Conservation (phyloP, 108 stramenopile genomes). For the Cylindrotheca closterium region DNA sequence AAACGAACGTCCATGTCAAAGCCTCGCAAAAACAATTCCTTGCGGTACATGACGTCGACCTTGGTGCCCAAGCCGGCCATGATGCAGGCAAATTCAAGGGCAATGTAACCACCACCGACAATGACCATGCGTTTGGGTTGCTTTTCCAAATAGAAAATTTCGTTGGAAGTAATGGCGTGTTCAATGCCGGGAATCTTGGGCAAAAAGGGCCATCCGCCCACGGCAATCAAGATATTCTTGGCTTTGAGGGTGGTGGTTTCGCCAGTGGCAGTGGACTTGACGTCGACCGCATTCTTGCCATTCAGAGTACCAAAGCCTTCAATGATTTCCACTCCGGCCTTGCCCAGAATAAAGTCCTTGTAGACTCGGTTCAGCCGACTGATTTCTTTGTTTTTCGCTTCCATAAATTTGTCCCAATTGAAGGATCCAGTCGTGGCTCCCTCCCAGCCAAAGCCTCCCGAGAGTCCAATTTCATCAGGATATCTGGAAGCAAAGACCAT, state of each 20-base stretch:
- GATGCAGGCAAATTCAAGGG: conserved; percentile 87
- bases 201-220: conserved; percentile 80
- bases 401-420: conserved; percentile 62
- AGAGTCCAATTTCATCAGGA: conserved; percentile 51
- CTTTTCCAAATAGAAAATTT: conserved; percentile 81
- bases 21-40: conserved; percentile 58
- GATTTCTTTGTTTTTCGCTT: conserved; percentile 61
- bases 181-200: conserved; percentile 78
- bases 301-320: conserved; percentile 48
- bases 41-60: conserved; percentile 79
- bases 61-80: conserved; percentile 87
- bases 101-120: conserved; percentile 93
- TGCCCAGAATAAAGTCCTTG: conserved; percentile 50
- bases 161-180: conserved; percentile 81
- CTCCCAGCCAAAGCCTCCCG: conserved; percentile 68
- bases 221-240: conserved; percentile 81
- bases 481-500: conserved; percentile 69
- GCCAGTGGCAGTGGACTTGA: conserved; percentile 14
- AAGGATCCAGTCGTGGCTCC: conserved; percentile 50
- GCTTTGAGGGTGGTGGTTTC: conserved; percentile 47
- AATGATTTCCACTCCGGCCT: conserved; percentile 64
- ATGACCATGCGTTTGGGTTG: conserved; percentile 82
- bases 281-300: conserved; percentile 21
- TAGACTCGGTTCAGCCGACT: conserved; percentile 67
- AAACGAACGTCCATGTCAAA: conserved; percentile 78